These are phyloP conservation scores for Albizia julibrissin DNA, from an alignment of 306 rosid species.

Conservation along the genomic window DNA sequence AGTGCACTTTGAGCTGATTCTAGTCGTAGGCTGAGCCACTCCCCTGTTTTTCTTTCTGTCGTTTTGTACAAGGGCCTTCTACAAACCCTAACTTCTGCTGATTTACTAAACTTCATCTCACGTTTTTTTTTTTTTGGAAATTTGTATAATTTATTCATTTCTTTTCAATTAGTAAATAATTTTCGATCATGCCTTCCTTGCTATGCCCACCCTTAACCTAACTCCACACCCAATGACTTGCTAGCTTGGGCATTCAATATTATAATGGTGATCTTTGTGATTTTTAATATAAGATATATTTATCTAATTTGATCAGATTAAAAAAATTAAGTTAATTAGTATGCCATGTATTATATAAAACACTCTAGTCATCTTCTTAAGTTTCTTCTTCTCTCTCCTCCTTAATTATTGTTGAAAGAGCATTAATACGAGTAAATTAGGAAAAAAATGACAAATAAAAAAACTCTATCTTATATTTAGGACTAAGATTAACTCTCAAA, in stretches of 20 bases:
- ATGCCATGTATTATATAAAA: too few species aligned
- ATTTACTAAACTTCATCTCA: not conserved
- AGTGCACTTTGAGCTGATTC: not conserved
- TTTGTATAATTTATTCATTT: not conserved
- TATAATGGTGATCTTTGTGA: accelerated
- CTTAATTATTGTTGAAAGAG: too few species aligned
- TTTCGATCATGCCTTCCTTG: not conserved
- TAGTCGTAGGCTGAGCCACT: not conserved
- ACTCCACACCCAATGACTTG: not conserved
- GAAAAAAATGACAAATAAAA: too few species aligned
- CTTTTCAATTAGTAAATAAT: not conserved
- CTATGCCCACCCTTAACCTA: not conserved
- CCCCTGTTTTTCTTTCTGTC: not conserved
- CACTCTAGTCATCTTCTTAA: too few species aligned
- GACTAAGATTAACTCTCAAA: too few species aligned
- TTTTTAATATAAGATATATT: too few species aligned
- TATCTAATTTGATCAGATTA: too few species aligned
- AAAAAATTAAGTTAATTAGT: too few species aligned
- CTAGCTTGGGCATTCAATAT: not conserved
- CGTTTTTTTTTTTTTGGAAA: too few species aligned
- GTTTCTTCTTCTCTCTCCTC: too few species aligned
- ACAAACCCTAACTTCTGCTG: not conserved
- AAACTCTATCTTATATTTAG: too few species aligned
- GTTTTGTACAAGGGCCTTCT: not conserved
- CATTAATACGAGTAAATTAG: too few species aligned